These are phyloP conservation scores for Agroathelia rolfsii DNA, from an alignment of 1,284 basidiomycete genomes.

Conservation along the genomic window DNA sequence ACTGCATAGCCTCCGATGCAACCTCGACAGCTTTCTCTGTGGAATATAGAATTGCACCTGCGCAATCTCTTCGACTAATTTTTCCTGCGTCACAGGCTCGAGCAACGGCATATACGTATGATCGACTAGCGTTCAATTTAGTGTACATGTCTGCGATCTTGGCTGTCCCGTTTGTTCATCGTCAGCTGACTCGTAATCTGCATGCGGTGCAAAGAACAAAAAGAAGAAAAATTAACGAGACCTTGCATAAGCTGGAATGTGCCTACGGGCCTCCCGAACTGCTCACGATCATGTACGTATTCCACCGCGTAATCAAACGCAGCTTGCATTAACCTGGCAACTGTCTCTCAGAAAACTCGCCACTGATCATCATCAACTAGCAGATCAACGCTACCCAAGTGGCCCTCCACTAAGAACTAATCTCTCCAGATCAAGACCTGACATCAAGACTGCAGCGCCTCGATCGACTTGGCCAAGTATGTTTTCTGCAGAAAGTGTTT, in stretches of 20 bases:
- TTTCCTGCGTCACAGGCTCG: slow-evolving; percentile 78
- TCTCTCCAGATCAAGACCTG: slow-evolving; percentile 86
- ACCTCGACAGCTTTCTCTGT: slow-evolving; percentile 87
- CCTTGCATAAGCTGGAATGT: slow-evolving; percentile 96
- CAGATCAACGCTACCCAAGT: slow-evolving; percentile 27
- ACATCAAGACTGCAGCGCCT: slow-evolving; percentile 88
- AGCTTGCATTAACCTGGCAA: slow-evolving; percentile 81
- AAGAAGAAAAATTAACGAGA: slow-evolving; percentile 18
- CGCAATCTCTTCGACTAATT: slow-evolving; percentile 81
- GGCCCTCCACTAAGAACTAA: slow-evolving; percentile 87
- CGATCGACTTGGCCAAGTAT: slow-evolving; percentile 74
- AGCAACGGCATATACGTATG: slow-evolving; percentile 91
- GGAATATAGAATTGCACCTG: slow-evolving; percentile 85
- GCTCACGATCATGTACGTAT: slow-evolving; percentile 86
- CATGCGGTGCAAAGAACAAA: slow-evolving; percentile 3
- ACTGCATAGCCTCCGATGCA: slow-evolving; percentile 86
- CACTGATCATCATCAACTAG: background rate
- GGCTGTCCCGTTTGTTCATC: slow-evolving; percentile 25
- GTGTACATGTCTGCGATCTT: slow-evolving; percentile 95
- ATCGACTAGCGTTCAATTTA: slow-evolving; percentile 77
- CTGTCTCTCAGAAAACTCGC: slow-evolving; percentile 12
- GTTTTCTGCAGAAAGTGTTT: slow-evolving; percentile 68
- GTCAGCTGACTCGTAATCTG: slow-evolving; percentile 3
- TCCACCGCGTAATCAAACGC: slow-evolving; percentile 85
- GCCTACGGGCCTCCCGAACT: slow-evolving; percentile 83